Evolutionary conservation across 192 early-diverging fungal genomes (phyloP).

Genomic region (Coemansia sp.): DNA sequence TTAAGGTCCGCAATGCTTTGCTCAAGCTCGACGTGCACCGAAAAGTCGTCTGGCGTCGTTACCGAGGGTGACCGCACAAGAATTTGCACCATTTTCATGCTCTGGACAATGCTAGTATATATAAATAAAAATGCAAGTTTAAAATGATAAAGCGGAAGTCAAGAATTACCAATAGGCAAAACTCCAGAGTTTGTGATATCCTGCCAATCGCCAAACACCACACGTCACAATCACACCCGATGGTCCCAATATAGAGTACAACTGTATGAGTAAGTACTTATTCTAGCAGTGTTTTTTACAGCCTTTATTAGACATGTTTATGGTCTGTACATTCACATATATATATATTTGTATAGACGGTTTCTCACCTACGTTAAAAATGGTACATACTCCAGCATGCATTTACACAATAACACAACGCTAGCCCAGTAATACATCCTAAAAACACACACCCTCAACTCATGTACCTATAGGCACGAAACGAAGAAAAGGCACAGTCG

Average conservation of each 20-base stretch:
- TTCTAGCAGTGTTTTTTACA: background rate
- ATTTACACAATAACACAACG: background rate
- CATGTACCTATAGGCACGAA: conserved; percentile 69
- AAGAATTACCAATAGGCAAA: too few species aligned
- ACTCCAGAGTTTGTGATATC: background rate
- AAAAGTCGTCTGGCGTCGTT: conserved; percentile 37
- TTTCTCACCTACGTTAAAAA: background rate
- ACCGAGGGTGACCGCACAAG: conserved; percentile 46
- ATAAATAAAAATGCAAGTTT: background rate
- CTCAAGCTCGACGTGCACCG: conserved; percentile 10
- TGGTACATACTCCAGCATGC: background rate
- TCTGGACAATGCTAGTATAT: background rate
- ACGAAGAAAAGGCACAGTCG: conserved; percentile 98
- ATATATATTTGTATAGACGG: background rate
- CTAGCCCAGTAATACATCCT: background rate
- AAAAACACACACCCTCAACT: background rate
- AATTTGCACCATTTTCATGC: conserved; percentile 17
- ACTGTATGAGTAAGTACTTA: background rate
- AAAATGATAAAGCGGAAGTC: background rate
- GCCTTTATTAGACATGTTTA: background rate
- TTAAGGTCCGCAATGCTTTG: conserved; percentile 36
- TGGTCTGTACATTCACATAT: background rate
- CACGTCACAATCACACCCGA: background rate
- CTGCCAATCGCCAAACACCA: background rate
- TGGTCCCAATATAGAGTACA: background rate